A percentile compares a stretch with the other conserved stretches of the same genome.
Conservation (phyloP, 805 yeast genomes). For the Grigorovia transvaalensis region DNA sequence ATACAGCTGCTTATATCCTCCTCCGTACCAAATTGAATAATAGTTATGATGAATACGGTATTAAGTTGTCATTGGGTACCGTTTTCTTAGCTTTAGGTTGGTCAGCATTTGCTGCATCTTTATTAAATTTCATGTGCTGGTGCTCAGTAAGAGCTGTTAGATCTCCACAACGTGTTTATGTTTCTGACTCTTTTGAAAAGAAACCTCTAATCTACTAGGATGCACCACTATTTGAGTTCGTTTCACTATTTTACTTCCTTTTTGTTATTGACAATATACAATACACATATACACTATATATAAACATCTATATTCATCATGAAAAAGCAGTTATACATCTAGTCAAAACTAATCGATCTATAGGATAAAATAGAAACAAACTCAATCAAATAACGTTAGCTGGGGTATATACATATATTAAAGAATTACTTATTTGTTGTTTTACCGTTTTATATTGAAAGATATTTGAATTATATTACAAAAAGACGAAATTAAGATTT, state of each 20-base stretch:
- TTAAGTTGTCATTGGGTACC: slow-evolving; percentile 40
- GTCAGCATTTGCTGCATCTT: slow-evolving; percentile 46
- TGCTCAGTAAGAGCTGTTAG: slow-evolving; percentile 14
- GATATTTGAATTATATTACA: not conserved
- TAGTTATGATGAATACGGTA: slow-evolving; percentile 39
- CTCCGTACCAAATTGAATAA: slow-evolving; percentile 44
- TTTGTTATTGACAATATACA: not conserved
- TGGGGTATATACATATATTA: not conserved
- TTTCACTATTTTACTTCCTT: not conserved
- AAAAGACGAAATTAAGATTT: not conserved
- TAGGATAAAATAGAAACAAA: not conserved
- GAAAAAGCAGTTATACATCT: not conserved
- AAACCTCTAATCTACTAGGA: slow-evolving; percentile 7
- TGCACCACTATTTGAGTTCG: not conserved
- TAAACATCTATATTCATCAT: not conserved
- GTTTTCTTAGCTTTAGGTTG: slow-evolving; percentile 52
- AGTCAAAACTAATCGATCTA: no score
- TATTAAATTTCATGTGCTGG: slow-evolving; percentile 35
- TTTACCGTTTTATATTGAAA: not conserved
- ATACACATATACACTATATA: not conserved
- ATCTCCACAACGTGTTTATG: slow-evolving; percentile 8
- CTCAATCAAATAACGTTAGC: not conserved
- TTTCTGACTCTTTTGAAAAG: slow-evolving; percentile 14
- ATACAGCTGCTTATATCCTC: slow-evolving; percentile 51
- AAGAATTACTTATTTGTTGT: not conserved